Evolutionary conservation across 2,329 filamentous ascomycete genomes (phyloP).

Genomic region (Penicillium sp.): DNA sequence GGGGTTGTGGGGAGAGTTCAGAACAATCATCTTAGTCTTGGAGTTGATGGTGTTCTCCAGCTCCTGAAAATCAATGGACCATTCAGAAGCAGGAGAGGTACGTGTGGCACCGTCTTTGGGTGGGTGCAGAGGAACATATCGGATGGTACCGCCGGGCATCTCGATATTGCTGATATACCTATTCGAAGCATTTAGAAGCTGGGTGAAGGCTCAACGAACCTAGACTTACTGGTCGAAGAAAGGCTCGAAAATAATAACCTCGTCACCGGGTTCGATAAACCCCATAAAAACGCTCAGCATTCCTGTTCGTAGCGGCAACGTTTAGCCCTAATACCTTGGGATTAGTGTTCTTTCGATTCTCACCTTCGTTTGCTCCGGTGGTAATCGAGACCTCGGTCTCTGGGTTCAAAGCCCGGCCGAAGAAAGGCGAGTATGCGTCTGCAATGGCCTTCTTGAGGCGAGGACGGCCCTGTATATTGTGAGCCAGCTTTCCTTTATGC

Average conservation of each 20-base stretch:
- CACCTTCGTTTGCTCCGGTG: conserved; percentile 57
- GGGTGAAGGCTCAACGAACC: not conserved
- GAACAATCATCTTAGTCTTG: conserved; percentile 87
- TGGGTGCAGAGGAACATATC: conserved; percentile 92
- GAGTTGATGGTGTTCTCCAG: conserved; percentile 76
- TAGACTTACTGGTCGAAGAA: conserved; percentile 84
- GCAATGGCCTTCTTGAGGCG: conserved; percentile 89
- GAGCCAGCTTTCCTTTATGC: conserved; percentile 3
- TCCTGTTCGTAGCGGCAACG: conserved; percentile 40
- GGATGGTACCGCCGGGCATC: conserved; percentile 92
- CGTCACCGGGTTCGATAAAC: conserved; percentile 89
- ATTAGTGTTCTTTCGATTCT: not conserved
- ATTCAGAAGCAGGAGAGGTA: conserved; percentile 81
- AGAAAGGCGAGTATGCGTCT: conserved; percentile 84
- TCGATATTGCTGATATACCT: conserved; percentile 96
- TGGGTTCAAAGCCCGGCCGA: conserved; percentile 74
- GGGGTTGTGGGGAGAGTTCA: conserved; percentile 72
- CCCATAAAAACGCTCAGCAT: conserved; percentile 98
- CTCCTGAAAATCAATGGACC: conserved; percentile 79
- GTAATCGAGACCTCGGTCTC: conserved; percentile 94
- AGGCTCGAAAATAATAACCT: conserved; percentile 96
- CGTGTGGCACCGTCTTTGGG: conserved; percentile 71
- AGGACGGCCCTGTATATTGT: conserved; percentile 61
- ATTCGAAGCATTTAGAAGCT: not conserved
- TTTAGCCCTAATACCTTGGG: not conserved